Evolutionary conservation across 345 rosid species (phyloP).

Genomic region (Adansonia digitata): DNA sequence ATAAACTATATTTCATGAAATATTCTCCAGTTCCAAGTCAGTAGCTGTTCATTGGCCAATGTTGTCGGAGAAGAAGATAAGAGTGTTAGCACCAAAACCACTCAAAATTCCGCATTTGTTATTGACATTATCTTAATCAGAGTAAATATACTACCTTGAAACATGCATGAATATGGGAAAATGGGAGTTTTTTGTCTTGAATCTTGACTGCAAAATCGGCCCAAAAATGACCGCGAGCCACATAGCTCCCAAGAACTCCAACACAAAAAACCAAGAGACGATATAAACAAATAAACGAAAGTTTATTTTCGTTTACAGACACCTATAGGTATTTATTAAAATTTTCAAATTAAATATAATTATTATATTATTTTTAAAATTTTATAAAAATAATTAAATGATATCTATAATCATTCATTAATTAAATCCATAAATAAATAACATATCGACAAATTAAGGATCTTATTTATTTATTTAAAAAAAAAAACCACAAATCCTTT

Average conservation of each 20-base stretch:
- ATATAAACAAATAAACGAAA: background rate
- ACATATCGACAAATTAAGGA: no score
- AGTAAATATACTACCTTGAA: background rate
- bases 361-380: no score
- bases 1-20: background rate
- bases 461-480: background rate
- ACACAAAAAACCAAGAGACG: background rate
- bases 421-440: no score
- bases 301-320: no score
- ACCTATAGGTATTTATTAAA: no score
- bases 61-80: conserved; percentile 6
- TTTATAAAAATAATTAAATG: no score
- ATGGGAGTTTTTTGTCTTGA: background rate
- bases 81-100: background rate
- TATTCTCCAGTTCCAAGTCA: background rate
- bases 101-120: background rate
- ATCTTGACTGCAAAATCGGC: background rate
- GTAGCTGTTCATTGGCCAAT: background rate
- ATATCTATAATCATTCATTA: no score
- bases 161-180: background rate
- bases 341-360: no score
- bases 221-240: background rate
- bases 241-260: background rate
- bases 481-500: background rate
- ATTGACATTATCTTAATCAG: background rate